Evolutionary conservation across 1,284 basidiomycete species (phyloP).

Genomic region (Schizophyllum amplum): DNA sequence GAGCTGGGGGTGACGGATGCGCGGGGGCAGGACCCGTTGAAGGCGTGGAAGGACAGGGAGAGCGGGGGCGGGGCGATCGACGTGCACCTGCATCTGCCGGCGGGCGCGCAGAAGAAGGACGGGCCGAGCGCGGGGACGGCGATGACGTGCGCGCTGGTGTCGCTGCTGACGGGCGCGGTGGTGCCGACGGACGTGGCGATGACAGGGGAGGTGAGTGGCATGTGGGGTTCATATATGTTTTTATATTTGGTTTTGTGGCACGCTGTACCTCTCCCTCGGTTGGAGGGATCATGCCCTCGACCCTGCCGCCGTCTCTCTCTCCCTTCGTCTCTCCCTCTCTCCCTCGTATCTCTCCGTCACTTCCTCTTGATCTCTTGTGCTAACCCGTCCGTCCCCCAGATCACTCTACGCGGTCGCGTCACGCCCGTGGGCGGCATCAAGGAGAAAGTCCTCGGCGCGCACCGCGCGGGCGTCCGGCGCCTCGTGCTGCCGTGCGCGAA

Average conservation of each 20-base stretch:
- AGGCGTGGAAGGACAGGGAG: no score
- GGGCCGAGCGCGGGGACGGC: slow-evolving; percentile 86
- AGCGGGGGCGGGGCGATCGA: slow-evolving; percentile 48
- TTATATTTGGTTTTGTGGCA: no score
- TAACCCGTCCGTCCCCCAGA: no score
- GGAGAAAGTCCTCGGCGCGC: slow-evolving; percentile 77
- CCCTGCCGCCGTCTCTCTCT: neutral
- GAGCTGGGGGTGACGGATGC: slow-evolving; percentile 69
- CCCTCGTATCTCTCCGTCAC: no score
- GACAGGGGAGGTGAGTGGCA: slow-evolving; percentile 66
- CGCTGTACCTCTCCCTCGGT: no score
- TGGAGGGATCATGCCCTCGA: no score
- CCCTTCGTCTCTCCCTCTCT: neutral
- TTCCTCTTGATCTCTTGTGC: no score
- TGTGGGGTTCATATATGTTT: no score
- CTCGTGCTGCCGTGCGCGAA: slow-evolving; percentile 80
- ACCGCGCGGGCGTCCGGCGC: slow-evolving; percentile 75
- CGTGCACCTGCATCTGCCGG: slow-evolving; percentile 82
- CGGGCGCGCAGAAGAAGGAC: slow-evolving; percentile 86
- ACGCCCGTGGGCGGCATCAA: slow-evolving; percentile 81
- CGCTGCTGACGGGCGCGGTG: slow-evolving; percentile 67
- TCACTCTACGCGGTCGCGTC: slow-evolving; percentile 72
- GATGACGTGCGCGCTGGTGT: slow-evolving; percentile 83
- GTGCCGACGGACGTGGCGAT: slow-evolving; percentile 68
- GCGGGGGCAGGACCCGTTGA: slow-evolving; percentile 66